Conservation (phyloP, 1,139 yeast genomes). For the Zygotorulaspora mrakii region DNA sequence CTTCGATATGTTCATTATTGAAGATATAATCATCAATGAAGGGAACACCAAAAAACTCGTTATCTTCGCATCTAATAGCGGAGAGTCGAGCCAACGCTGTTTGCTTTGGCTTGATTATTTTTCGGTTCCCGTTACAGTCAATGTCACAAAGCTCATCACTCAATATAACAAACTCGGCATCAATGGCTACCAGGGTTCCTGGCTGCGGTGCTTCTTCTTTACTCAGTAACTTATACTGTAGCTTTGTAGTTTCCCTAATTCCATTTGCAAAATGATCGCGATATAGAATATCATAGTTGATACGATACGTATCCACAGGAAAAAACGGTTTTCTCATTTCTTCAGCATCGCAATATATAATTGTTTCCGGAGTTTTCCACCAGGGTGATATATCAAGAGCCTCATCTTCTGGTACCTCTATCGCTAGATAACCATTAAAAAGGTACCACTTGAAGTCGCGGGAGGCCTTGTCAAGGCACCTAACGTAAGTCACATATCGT, state of each 20-base stretch:
- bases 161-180: slow-evolving; percentile 90
- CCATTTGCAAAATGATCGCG: slow-evolving; percentile 76
- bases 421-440: slow-evolving; percentile 90
- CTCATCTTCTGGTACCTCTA: slow-evolving; percentile 63
- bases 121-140: slow-evolving; percentile 62
- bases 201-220: slow-evolving; percentile 64
- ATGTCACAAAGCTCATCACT: slow-evolving; percentile 80
- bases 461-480: slow-evolving; percentile 40
- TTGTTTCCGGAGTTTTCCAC: slow-evolving; percentile 83
- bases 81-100: slow-evolving; percentile 86
- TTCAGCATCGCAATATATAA: slow-evolving; percentile 57
- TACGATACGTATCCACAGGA: slow-evolving; percentile 39
- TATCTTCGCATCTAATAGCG: slow-evolving; percentile 71
- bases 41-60: slow-evolving; percentile 64
- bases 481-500: slow-evolving; percentile 57
- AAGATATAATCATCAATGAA: slow-evolving; percentile 92
- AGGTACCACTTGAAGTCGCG: slow-evolving; percentile 59
- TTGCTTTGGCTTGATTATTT: slow-evolving; percentile 68
- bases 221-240: slow-evolving; percentile 65
- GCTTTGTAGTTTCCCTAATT: slow-evolving; percentile 53
- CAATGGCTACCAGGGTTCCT: slow-evolving; percentile 84
- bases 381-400: slow-evolving; percentile 60
- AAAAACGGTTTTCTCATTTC: slow-evolving; percentile 37
- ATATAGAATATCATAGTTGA: slow-evolving; percentile 65
- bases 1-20: slow-evolving; percentile 66